Base-by-base conservation (phyloP, 805 yeast species). In the Candida methanosorbosa region DNA sequence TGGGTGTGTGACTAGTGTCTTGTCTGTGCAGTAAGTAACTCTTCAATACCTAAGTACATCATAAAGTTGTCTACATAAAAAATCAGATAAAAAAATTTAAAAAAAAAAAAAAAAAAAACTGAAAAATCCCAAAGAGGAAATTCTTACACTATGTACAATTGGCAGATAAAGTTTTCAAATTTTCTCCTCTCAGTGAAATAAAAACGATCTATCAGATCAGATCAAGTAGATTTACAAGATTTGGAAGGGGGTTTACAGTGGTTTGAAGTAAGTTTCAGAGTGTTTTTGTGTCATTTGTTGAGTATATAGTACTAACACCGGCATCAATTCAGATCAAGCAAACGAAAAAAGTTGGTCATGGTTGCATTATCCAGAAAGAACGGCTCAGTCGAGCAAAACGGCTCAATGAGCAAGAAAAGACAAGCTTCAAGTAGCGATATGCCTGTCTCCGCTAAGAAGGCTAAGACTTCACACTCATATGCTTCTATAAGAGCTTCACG, bases 401-500 rank as follows among this genome's bases (percentile, higher is more conserved):
- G 27, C 4, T 11, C 34, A 9, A 22, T 9, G n/a, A 28, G 30
- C 30, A 17, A n/a, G n/a, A 23, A 32, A 18, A 21, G 24, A 21
- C 19, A 19, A 15, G 32, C 32, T 4, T 20, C 24, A n/a, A 15
- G 44, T 1, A 40, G 44, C 19, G 43, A 32, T 14, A 42, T 31
- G 5, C 55, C 55, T 20, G 30, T 45, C 5, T 43, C 52, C n/a
- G 54, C 40, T 43, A 57, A 42, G 51, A 56, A 45, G 57, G 64
- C 55, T 38, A 57, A 41, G 50, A 52, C 42, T 47, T 49, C 44
- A 18, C 58, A 46, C 43, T 63, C 57, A 1, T 65, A 74, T 4
- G 62, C 63, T 32, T 56, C 74, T 2, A 52, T 71, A 29, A 68
- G 70, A 40, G 71, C 75, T 3, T 70, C 73, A 32, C 62, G 72